Evolutionary conservation across 441 rosid species (phyloP), one percentile per base, ranked within the genome.

Genomic region (Gossypium gossypioides): DNA sequence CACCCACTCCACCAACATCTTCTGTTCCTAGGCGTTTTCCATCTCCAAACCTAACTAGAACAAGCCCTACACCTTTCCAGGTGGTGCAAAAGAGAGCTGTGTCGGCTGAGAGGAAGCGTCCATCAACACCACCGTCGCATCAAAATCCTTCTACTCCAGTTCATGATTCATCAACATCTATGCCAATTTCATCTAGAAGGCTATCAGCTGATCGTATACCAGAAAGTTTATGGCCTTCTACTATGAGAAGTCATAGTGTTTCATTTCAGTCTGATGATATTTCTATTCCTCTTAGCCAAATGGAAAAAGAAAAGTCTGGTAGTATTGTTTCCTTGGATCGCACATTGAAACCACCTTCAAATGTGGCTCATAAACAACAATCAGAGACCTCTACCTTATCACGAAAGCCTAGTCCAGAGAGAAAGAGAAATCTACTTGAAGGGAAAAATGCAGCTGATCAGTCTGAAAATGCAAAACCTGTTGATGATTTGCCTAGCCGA

Each of bases 191-290:
- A 58, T 80, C 90, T 69, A 87, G 97, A 82, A 87, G 88, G 84
- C 64, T 81, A 71, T 85, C 87, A 71, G 74, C 78, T 9, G 88
- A 91, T 51, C 85, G 93, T 69, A 77, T 89, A 77, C 92, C 93
- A 1, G 99, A 95, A 79, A 81, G 95, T 75, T 83, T 95, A 84
- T 95, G 99, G 99, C 99, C 99, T 76, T 95, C 99, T 69, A 95
- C 99, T 8, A 95, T 95, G 97, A 86, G 99, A 83, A 95, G 97
- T 83, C 96, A 92, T 75, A 95, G 87, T 67, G 97, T 86, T 72
- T 91, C 99, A 1, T 91, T 95, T 84, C 99, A 95, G 86, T 91
- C 95, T 0, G 99, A 91, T 87, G 75, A 81, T 46, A 86, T 87
- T 81, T 95, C 97, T 5, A 79, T 89, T 81, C 93, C 96, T 54